Evolutionary conservation across 75 land plant genomes (phyloP).

Genomic region (Cryptomeria japonica): DNA sequence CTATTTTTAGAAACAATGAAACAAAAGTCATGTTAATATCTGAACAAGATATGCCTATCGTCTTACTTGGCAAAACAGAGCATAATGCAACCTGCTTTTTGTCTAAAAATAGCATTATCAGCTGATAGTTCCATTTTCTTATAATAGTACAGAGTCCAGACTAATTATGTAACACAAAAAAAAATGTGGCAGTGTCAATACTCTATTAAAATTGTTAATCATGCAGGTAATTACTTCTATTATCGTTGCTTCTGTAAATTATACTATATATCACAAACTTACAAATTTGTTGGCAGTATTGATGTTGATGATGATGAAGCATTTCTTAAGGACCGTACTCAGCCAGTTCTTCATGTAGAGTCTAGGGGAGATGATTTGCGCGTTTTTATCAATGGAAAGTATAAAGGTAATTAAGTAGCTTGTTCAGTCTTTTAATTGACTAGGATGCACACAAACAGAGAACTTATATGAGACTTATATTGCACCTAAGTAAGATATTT

Average conservation of each 20-base stretch:
- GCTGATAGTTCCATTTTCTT: background rate
- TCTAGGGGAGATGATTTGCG: constrained; percentile 74
- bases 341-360: constrained; percentile 51
- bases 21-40: background rate
- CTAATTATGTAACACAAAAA: background rate
- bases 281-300: constrained; percentile 29
- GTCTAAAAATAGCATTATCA: background rate
- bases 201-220: background rate
- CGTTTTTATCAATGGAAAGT: constrained; percentile 74
- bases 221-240: background rate
- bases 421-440: background rate
- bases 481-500: background rate
- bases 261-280: background rate
- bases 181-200: background rate
- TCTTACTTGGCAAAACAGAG: background rate
- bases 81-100: background rate
- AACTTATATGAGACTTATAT: background rate
- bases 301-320: constrained; percentile 30
- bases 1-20: background rate
- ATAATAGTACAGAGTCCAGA: background rate
- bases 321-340: background rate
- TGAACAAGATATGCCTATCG: background rate
- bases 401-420: constrained; percentile 49
- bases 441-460: background rate
- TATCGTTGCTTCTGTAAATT: background rate